Evolutionary conservation across 2,329 filamentous ascomycete genomes (phyloP), one percentile per base, ranked within the genome.

Genomic region (Pestalotiopsis fici): DNA sequence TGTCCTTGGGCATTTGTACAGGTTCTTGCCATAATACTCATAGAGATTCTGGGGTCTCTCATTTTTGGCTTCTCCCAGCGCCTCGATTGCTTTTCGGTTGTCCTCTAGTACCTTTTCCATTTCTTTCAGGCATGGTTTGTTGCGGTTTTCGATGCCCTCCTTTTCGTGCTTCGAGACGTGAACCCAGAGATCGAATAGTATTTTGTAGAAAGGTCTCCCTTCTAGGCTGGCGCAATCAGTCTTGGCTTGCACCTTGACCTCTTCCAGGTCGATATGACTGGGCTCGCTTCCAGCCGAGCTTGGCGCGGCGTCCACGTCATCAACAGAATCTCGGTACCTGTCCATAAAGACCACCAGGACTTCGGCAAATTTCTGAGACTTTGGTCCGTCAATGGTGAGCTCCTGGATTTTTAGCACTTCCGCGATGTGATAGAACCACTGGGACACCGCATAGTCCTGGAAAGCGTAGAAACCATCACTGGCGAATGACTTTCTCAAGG

Each of bases 391-490:
- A 2, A 31, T 2, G 1, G 15, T 28, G 2, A 67, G 27, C 9
- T 27, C 2, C 2, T n/a, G 54, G 3, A 64, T 67, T 15, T 37
- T n/a, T 9, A 67, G 50, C 12, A 64, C 13, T 21, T 59, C 47
- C 4, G 31, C 61, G 25, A 67, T 47, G 65, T 82, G 80, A 15
- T 68, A 59, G 23, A 71, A 69, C 80, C 79, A 82, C 31, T 77
- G 71, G 1, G 79, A 71, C 4, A 74, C 66, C 0, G 79, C 79
- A 37, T 83, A 83, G 61, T 82, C 80, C 18, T 79, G 77, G 56
- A 83, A 79, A 0, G 75, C 72, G 65, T 78, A 82, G 59, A 72
- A 74, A 0, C 80, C 80, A 0, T 69, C 18, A 3, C 64, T 60
- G 7, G 72, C 71, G 21, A 67, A 71, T 0, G 65, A 0, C 5